Base-by-base conservation (phyloP, 2,329 filamentous ascomycete genomes). In the Nemania diffusa region DNA sequence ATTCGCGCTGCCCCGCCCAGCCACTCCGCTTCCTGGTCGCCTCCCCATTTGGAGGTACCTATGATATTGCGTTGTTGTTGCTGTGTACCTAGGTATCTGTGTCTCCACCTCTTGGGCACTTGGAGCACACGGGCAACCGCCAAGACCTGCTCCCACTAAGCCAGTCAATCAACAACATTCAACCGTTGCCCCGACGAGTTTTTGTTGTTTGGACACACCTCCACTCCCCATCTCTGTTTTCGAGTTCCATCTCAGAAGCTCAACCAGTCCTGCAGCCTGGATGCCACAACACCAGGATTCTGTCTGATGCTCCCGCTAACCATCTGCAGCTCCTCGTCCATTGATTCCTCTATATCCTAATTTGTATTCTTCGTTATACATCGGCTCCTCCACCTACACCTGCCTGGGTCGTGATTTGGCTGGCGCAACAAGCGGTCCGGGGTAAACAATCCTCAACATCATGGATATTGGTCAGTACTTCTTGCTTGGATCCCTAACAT, bases 161-260 rank as follows among this genome's bases (percentile, higher is more conserved):
- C 20, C 29, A 61, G 50, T 62, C 61, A 65, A 55, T 69, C 53
- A 57, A 50, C 64, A 62, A 64, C 65, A 65, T 55, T 64, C 44
- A 51, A n/a, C 48, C 51, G 74, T 76, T 76, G 74, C 74, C 74
- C 74, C 69, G 74, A 74, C 73, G 74, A 75, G 73, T 74, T 74
- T 72, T 73, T 76, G 73, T 76, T 75, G 71, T 75, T 75, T 74
- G 69, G 70, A 64, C 65, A 59, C 63, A 71, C 68, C 62, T 70
- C 68, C 72, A 65, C 69, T 73, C 62, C 57, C 37, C 71, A 69
- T 69, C 66, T 73, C 68, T 73, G 62, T 69, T 69, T 70, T 67
- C 66, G 57, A 66, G 59, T 67, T 67, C 70, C 65, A 70, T 57
- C 71, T 62, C 56, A 68, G 67, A 62, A 55, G 58, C 64, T 69